These are phyloP conservation scores for Trypanosoma boissoni DNA, from an alignment of 208 protist genomes.

Conservation along the genomic window DNA sequence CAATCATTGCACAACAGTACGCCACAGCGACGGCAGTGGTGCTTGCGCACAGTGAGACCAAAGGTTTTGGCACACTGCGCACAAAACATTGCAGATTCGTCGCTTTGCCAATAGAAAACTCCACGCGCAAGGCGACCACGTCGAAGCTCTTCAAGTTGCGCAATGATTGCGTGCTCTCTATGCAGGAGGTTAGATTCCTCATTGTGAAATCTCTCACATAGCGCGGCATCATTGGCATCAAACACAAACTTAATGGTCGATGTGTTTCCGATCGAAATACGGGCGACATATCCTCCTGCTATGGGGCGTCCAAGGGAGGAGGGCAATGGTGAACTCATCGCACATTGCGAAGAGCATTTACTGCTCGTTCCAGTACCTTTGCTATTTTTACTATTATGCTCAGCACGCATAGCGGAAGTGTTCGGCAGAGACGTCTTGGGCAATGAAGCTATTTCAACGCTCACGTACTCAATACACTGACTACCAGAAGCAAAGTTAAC, in stretches of 20 bases:
- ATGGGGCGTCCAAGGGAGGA: not conserved
- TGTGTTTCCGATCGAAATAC: constrained; percentile 1
- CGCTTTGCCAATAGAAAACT: constrained; percentile 43
- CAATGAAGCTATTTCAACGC: no score
- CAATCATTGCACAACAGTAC: constrained; percentile 58
- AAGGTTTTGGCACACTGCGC: constrained; percentile 50
- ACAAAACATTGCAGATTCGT: constrained; percentile 38
- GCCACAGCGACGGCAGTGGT: constrained; percentile 78
- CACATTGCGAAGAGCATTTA: no score
- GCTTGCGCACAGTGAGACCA: constrained; percentile 35
- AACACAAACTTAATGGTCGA: constrained; percentile 21
- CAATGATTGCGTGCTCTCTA: not conserved
- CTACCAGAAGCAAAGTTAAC: no score
- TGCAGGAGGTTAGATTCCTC: constrained; percentile 8
- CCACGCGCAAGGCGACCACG: not conserved
- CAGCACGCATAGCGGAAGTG: no score
- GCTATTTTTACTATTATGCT: no score
- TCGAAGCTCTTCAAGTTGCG: constrained; percentile 1
- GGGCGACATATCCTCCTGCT: not conserved
- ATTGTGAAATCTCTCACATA: constrained; percentile 6
- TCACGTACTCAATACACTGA: no score
- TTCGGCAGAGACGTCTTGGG: no score
- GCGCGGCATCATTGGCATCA: constrained; percentile 12
- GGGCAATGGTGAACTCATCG: no score
- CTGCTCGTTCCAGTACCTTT: no score